Base-by-base conservation (phyloP, 352 stramenopile species). In the Phytophthora capsici region DNA sequence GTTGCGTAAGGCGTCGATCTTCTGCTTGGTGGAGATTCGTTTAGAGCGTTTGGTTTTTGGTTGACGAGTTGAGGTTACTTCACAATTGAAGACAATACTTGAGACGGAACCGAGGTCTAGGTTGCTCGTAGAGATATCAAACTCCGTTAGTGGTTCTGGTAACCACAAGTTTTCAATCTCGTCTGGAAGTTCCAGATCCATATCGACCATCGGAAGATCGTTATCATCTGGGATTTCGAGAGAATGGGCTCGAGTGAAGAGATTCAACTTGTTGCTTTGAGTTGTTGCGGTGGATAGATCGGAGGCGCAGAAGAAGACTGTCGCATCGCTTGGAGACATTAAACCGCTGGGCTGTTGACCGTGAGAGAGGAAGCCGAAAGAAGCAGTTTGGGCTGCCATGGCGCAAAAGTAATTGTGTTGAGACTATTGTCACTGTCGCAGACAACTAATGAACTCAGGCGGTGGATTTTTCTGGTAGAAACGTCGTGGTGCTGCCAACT, bases 221-320 rank as follows among this genome's bases (percentile, higher is more conserved):
- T 45, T 43, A 20, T 43, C 17, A 19, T 36, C 52, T 6, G 52
- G 52, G 4, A 60, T 60, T 45, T 60, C 52, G 7, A 60, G 41
- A 2, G 52, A 60, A 34, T 60, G 52, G 8, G 52, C 25, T 25
- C 52, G 52, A 52, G 40, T 51, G 40, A 52, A 51, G 52, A n/a
- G 17, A n/a, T 4, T 43, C 14, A 22, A 28, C 7, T 46, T 32
- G 7, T 51, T n/a, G 25, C 12, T 16, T 22, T 51, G 44, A 2
- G 20, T 19, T 7, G 4, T 16, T 32, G 6, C 28, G 7, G 16
- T 32, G 23, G 6, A 28, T 12, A 26, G 40, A 23, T 26, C 40
- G 16, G 41, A 30, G 41, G 14, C 5, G 16, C 13, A 37, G n/a
- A 36, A 16, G 16, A 37, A 51, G 23, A 37, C 25, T 36, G 16